Evolutionary conservation across 139 green algal species (phyloP).

Genomic region (Chlorella sp.): DNA sequence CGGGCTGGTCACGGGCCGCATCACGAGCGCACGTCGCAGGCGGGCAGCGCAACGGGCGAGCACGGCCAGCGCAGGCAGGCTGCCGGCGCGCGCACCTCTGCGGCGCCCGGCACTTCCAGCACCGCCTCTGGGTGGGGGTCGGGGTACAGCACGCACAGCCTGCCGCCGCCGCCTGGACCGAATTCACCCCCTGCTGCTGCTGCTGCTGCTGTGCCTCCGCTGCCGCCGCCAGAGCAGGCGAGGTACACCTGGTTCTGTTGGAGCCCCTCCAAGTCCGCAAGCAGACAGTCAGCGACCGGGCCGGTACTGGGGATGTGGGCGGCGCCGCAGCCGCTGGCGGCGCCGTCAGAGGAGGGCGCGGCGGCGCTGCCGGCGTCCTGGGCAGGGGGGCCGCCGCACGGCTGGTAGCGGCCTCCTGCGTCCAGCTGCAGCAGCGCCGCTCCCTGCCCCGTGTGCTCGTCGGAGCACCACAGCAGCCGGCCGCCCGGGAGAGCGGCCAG

Average conservation of each 20-base stretch:
- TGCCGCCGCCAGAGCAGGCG: neutral
- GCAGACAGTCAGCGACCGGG: constrained; percentile 1
- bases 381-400: neutral
- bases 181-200: neutral
- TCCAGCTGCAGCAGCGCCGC: neutral
- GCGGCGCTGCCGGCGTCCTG: neutral
- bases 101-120: constrained; percentile 22
- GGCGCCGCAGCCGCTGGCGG: neutral
- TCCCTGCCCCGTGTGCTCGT: neutral
- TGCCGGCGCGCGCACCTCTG: constrained; percentile 1
- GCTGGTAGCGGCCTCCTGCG: neutral
- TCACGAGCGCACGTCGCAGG: neutral
- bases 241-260: constrained; percentile 19
- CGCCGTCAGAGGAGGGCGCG: neutral
- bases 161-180: neutral
- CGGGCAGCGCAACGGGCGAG: neutral
- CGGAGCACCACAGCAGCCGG: constrained; percentile 2
- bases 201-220: neutral
- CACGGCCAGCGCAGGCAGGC: neutral
- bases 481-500: neutral
- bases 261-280: constrained; percentile 10
- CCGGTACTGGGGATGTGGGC: constrained; percentile 4
- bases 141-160: constrained; percentile 13
- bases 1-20: neutral
- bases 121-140: constrained; percentile 15